A percentile compares a stretch with the other conserved stretches of the same genome.
These are phyloP conservation scores for Aureobasidium musti DNA, from an alignment of 2,329 filamentous ascomycete genomes.

Conservation along the genomic window DNA sequence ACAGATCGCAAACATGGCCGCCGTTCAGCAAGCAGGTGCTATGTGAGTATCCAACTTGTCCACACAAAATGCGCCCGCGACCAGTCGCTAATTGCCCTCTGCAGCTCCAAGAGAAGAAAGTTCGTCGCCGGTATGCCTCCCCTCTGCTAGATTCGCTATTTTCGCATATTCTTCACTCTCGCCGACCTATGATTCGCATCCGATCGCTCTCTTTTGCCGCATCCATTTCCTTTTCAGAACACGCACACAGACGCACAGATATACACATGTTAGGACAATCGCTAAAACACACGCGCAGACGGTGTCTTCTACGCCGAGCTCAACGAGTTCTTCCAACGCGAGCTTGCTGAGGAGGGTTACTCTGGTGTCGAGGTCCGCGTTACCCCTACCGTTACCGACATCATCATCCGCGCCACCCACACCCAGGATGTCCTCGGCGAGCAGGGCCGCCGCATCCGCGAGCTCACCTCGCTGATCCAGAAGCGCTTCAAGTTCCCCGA, in stretches of 20 bases:
- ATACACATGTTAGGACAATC: constrained; percentile 26
- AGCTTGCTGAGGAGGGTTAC: constrained; percentile 99
- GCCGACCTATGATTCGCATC: neutral
- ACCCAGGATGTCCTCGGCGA: constrained; percentile 99
- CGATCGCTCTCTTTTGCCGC: constrained; percentile 9
- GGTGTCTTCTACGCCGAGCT: constrained; percentile 99
- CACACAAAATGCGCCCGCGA: neutral
- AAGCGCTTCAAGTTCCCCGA: constrained; percentile 99
- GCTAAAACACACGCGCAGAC: constrained; percentile 54
- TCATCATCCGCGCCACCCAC: constrained; percentile 99
- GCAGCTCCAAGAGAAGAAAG: constrained; percentile 84
- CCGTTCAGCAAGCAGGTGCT: constrained; percentile 36
- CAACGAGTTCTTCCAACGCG: constrained; percentile 99
- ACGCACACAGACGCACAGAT: constrained; percentile 10
- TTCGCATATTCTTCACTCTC: neutral
- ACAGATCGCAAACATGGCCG: constrained; percentile 43
- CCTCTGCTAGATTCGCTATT: constrained; percentile 18
- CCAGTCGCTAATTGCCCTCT: constrained; percentile 26
- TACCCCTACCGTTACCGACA: constrained; percentile 99
- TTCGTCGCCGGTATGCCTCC: constrained; percentile 52
- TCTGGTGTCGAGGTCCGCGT: constrained; percentile 99
- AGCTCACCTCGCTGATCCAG: constrained; percentile 99
- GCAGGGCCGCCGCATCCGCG: constrained; percentile 99
- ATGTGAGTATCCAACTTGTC: constrained; percentile 30
- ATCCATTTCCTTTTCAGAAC: neutral